Conservation (phyloP, 1,139 yeast species). For the Eremothecium gossypii region DNA sequence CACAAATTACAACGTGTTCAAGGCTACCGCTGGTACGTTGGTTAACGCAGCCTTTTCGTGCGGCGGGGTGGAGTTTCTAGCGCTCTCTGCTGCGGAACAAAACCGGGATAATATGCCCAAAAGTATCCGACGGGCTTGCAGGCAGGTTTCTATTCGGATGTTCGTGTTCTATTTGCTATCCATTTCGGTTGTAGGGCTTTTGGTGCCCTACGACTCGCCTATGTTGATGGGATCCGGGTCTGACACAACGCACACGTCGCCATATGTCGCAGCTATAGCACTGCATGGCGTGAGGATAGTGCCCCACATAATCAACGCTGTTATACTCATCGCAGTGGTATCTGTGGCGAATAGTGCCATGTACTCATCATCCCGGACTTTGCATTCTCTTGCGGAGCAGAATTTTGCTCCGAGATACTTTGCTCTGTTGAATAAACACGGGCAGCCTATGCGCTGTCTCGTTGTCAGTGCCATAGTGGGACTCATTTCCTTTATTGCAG, state of each 20-base stretch:
- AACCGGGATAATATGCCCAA: constrained; percentile 58
- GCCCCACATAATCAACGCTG: constrained; percentile 60
- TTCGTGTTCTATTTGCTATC: constrained; percentile 50
- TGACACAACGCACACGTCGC: constrained; percentile 52
- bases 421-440: constrained; percentile 53
- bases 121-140: constrained; percentile 49
- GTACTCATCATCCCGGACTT: constrained; percentile 70
- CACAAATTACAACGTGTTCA: constrained; percentile 38
- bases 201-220: constrained; percentile 50
- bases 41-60: constrained; percentile 77
- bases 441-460: constrained; percentile 67
- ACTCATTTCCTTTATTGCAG: constrained; percentile 62
- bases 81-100: constrained; percentile 72
- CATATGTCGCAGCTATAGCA: constrained; percentile 51
- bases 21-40: constrained; percentile 68
- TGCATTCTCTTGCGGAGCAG: constrained; percentile 67
- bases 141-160: constrained; percentile 60
- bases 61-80: constrained; percentile 71
- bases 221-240: constrained; percentile 37
- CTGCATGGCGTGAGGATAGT: constrained; percentile 52
- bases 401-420: constrained; percentile 65
- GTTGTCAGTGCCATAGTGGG: constrained; percentile 49
- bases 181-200: constrained; percentile 46
- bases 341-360: constrained; percentile 66
- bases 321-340: constrained; percentile 53